phyloP scores from a whole-genome alignment of 2,329 filamentous ascomycete genomes.

The Pseudocercospora ulei region DNA sequence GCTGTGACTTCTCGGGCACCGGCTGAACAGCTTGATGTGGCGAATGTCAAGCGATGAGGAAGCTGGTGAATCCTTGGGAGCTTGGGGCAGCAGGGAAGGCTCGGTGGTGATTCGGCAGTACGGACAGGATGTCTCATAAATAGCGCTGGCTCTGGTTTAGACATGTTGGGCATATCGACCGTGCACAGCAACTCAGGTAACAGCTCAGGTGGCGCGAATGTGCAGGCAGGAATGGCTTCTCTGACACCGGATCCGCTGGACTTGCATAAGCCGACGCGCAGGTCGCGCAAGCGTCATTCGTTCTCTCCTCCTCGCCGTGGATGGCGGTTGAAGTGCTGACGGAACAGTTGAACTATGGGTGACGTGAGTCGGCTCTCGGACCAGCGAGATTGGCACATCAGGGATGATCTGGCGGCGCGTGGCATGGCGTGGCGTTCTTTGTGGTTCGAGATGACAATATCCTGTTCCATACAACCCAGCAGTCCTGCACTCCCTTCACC shows the following conservation, averaged over 20 bases:
- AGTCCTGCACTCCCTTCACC: neutral
- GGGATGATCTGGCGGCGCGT: constrained; percentile 2
- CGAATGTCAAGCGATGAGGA: constrained; percentile 43
- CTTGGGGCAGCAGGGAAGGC: constrained; percentile 53
- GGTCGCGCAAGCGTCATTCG: constrained; percentile 28
- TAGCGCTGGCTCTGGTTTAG: constrained; percentile 56
- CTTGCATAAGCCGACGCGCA: constrained; percentile 28
- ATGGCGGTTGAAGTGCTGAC: neutral
- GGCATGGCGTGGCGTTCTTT: constrained; percentile 3
- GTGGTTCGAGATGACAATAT: constrained; percentile 1
- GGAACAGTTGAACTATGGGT: neutral
- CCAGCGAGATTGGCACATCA: neutral
- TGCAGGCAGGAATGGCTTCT: constrained; percentile 53
- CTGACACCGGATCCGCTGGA: constrained; percentile 32
- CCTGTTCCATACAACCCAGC: neutral
- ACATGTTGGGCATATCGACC: constrained; percentile 62
- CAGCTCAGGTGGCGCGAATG: too few species aligned
- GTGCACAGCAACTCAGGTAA: constrained; percentile 57
- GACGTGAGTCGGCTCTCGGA: neutral
- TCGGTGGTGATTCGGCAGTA: constrained; percentile 64
- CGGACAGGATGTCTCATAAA: constrained; percentile 59
- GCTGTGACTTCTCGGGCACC: constrained; percentile 33
- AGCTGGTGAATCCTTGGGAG: constrained; percentile 57
- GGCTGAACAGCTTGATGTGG: constrained; percentile 27
- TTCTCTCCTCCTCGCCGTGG: too few species aligned